These are phyloP conservation scores for Phlyctochytrium planicorne DNA, from an alignment of 192 early-diverging fungal species.

Conservation along the genomic window DNA sequence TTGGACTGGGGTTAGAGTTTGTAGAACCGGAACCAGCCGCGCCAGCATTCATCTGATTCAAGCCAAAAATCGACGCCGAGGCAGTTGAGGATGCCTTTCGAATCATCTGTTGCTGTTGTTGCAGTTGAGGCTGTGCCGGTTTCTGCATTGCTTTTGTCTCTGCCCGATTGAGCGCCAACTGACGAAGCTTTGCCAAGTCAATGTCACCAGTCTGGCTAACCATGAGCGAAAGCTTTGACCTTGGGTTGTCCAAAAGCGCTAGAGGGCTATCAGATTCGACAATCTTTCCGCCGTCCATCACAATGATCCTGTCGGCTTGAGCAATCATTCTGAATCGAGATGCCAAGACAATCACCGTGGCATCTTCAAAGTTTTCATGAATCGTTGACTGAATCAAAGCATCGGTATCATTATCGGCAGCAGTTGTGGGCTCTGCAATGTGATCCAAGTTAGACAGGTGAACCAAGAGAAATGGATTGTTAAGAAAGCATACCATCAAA, in stretches of 20 bases:
- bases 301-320: constrained; percentile 49
- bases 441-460: not conserved
- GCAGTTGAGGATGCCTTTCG: not conserved
- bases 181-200: constrained; percentile 23
- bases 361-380: constrained; percentile 42
- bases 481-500: constrained; percentile 50
- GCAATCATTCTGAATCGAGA: constrained; percentile 49
- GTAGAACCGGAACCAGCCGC: not conserved
- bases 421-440: constrained; percentile 47
- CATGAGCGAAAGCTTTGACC: constrained; percentile 29
- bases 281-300: constrained; percentile 51
- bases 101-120: not conserved
- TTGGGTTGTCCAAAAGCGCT: constrained; percentile 39
- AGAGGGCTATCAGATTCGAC: constrained; percentile 53
- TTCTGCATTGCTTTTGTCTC: not conserved
- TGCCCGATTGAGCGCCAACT: constrained; percentile 13
- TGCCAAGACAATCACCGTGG: constrained; percentile 53
- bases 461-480: not conserved
- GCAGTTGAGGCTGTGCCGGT: not conserved
- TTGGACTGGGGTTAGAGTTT: not conserved
- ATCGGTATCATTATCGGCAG: constrained; percentile 52
- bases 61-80: not conserved
- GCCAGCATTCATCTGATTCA: not conserved
- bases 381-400: constrained; percentile 53
- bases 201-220: constrained; percentile 29